Evolutionary conservation across 148 eudicot genomes (phyloP), one percentile per base, ranked within the genome.

Genomic region (Dianthus caryophyllus): DNA sequence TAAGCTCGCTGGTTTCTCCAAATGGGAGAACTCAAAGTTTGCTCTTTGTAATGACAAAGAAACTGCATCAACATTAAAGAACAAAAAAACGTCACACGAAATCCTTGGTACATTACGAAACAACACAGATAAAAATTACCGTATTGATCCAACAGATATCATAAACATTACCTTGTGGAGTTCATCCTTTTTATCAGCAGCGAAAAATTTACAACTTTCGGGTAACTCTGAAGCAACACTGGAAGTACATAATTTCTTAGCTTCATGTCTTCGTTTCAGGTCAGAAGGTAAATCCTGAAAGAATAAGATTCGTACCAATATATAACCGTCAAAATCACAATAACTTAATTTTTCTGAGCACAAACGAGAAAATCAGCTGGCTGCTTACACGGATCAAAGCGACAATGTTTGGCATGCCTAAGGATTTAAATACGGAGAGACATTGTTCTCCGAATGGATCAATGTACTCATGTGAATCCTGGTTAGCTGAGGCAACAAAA

Each of bases 361-460:
- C 13, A 27, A 33, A 67, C 27, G 48, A 47, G 59, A 38, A 55
- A 60, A 33, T 17, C 14, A 25, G 46, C 41, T n/a, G n/a, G n/a
- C n/a, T 50, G 11, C 97, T 84, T 84, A 95, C 99, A 65, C 97
- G 97, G 61, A 95, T 77, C 39, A 95, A 82, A 53, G 88, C 91
- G 49, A 52, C 86, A 59, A 87, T 71, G 74, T 87, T 86, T 21
- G 97, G 97, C 65, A 95, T 75, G 66, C 99, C 99, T 79, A 95
- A 82, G 64, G 89, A 71, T 83, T 90, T 88, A 65, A 90, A 95
- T 48, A 85, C 87, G 61, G 99, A 90, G 62, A 95, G 91, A 73
- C 99, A 90, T 69, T 84, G 96, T n/a, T 84, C 82, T 67, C 97
- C 99, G 75, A 90, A 95, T 47, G 89, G 64, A 81, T 95, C 99